These are phyloP conservation scores for Fusarium chaquense DNA, from an alignment of 2,329 filamentous ascomycete species.

Conservation along the genomic window DNA sequence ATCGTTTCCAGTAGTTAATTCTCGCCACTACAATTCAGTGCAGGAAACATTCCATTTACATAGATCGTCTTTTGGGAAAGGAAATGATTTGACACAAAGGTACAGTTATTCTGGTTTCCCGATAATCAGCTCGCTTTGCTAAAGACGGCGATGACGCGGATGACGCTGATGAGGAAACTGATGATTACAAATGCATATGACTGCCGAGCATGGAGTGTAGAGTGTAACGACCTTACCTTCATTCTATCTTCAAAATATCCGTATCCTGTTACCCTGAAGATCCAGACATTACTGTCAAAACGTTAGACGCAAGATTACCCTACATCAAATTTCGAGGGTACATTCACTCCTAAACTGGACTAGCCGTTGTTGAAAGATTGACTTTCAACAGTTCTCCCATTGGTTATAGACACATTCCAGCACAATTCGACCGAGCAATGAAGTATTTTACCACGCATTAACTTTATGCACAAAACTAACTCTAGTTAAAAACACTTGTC, in stretches of 20 bases:
- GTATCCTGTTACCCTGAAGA: not conserved
- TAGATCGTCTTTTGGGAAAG: not conserved
- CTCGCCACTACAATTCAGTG: not conserved
- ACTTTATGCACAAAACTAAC: not conserved
- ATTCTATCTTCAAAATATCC: not conserved
- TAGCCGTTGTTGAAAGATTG: not conserved
- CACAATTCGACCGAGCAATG: not conserved
- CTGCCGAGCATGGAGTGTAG: rapidly evolving
- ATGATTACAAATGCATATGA: rapidly evolving
- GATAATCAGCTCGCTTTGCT: not conserved
- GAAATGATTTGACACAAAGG: rapidly evolving
- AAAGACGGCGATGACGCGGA: rapidly evolving
- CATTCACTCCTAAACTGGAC: not conserved
- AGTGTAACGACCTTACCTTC: too few relatives aligned
- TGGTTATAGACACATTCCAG: not conserved
- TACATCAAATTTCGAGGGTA: not conserved
- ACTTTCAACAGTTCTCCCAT: not conserved
- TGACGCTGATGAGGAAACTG: rapidly evolving
- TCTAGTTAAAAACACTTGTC: not conserved
- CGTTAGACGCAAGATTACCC: not conserved
- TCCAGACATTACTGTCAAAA: too few relatives aligned
- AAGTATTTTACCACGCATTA: not conserved
- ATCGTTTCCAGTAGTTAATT: not conserved
- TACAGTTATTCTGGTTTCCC: too few relatives aligned
- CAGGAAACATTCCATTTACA: too few relatives aligned